Conservation (phyloP, 148 eudicot genomes). For the Rheum nobile region DNA sequence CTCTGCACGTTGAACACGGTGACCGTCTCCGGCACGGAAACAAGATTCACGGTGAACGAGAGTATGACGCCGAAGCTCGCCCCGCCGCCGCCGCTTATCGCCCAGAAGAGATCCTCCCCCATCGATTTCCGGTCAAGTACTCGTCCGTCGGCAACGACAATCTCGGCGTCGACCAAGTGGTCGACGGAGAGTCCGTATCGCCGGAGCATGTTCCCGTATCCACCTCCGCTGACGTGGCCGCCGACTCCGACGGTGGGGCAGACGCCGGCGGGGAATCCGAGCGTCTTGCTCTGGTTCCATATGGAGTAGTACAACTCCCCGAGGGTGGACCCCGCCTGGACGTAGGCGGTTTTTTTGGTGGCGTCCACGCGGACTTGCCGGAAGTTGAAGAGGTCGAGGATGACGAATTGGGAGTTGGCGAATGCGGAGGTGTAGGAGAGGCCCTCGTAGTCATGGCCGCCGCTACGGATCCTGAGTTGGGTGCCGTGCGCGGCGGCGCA, state of each 20-base stretch:
- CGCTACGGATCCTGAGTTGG: background rate
- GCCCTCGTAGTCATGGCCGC: slow-evolving; percentile 9
- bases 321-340: slow-evolving; percentile 19
- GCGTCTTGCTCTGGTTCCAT: slow-evolving; percentile 9
- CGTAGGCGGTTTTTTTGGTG: slow-evolving; percentile 1
- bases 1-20: slow-evolving; percentile 20
- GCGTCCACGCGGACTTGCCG: slow-evolving; percentile 4
- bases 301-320: slow-evolving; percentile 11
- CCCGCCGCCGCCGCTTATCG: slow-evolving; percentile 27
- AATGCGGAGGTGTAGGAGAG: background rate
- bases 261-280: slow-evolving; percentile 16
- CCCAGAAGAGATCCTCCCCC: slow-evolving; percentile 42
- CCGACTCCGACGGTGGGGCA: slow-evolving; percentile 31
- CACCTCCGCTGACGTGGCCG: slow-evolving; percentile 29
- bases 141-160: slow-evolving; percentile 20
- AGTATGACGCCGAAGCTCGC: slow-evolving; percentile 33
- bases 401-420: background rate
- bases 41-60: slow-evolving; percentile 16
- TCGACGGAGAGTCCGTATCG: slow-evolving; percentile 26
- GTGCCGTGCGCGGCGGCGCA: background rate
- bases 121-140: slow-evolving; percentile 19
- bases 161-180: slow-evolving; percentile 20
- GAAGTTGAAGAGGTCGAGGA: slow-evolving; percentile 17
- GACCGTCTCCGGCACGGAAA: slow-evolving; percentile 20
- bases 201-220: slow-evolving; percentile 21